phyloP scores from a whole-genome alignment of 1,139 yeast species.

The Yamadazyma diospyri region DNA sequence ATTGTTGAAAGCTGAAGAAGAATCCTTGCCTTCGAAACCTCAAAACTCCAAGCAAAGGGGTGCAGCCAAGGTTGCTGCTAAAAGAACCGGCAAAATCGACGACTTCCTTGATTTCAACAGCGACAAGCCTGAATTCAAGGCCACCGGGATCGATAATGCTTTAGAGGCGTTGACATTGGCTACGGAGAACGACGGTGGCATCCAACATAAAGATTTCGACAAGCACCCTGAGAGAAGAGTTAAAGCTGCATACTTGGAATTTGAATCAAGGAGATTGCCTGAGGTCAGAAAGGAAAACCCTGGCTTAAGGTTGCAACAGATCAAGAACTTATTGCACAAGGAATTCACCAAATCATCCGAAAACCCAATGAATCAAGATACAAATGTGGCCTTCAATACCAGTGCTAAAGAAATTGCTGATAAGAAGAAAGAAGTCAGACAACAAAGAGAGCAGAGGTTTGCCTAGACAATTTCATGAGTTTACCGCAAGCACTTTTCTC shows the following conservation, averaged over 20 bases:
- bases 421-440: constrained; percentile 50
- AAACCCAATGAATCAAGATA: constrained; percentile 82
- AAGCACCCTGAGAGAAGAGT: constrained; percentile 88
- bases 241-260: constrained; percentile 76
- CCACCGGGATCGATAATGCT: constrained; percentile 75
- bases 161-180: constrained; percentile 67
- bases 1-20: constrained; percentile 61
- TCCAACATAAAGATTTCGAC: constrained; percentile 62
- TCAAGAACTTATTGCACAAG: constrained; percentile 69
- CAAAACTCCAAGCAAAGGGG: constrained; percentile 57
- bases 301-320: constrained; percentile 75
- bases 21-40: constrained; percentile 57
- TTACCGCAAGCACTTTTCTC: no score
- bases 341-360: constrained; percentile 80
- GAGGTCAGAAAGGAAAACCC: constrained; percentile 74
- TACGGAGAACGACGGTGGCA: constrained; percentile 53
- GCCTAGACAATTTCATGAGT: constrained; percentile 16
- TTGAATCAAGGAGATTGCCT: constrained; percentile 69
- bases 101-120: constrained; percentile 53
- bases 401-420: constrained; percentile 48
- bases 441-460: constrained; percentile 43
- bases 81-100: constrained; percentile 61
- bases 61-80: constrained; percentile 65
- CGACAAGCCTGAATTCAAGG: constrained; percentile 56
- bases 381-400: constrained; percentile 63